These are phyloP conservation scores for Fusarium solani-melongenae DNA, from an alignment of 2,329 filamentous ascomycete species.

Conservation along the genomic window DNA sequence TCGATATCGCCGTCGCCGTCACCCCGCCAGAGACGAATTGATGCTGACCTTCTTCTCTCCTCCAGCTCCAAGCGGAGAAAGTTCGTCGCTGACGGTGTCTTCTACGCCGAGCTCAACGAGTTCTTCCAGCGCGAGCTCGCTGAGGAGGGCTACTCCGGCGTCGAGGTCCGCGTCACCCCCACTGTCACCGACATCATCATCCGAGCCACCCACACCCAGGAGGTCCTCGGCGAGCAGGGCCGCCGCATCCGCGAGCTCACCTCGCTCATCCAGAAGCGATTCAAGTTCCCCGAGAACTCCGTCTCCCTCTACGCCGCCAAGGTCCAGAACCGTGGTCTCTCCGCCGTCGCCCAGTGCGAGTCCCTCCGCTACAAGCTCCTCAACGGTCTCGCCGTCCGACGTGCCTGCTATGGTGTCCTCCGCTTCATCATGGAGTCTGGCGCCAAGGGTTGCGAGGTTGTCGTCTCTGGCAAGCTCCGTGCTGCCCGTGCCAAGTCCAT, in stretches of 20 bases:
- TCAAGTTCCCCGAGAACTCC: conserved; percentile 99
- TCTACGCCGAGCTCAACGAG: conserved; percentile 99
- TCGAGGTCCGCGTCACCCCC: conserved; percentile 99
- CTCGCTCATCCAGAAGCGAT: conserved; percentile 99
- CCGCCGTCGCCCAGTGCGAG: conserved; percentile 99
- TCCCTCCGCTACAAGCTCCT: conserved; percentile 99
- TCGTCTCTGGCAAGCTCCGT: conserved; percentile 98
- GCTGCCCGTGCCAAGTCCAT: conserved; percentile 99
- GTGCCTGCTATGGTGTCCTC: conserved; percentile 99
- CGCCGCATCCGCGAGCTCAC: conserved; percentile 99
- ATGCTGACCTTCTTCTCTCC: conserved; percentile 32
- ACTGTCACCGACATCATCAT: conserved; percentile 99
- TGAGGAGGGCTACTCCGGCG: conserved; percentile 99
- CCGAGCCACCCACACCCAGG: conserved; percentile 99
- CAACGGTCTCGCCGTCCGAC: conserved; percentile 97
- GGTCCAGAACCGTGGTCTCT: conserved; percentile 99
- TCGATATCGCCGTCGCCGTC: neutral
- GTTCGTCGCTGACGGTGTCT: conserved; percentile 98
- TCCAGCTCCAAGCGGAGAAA: conserved; percentile 89
- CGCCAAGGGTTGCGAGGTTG: conserved; percentile 99
- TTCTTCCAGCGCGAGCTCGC: conserved; percentile 99
- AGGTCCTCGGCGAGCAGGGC: conserved; percentile 99
- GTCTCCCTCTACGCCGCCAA: conserved; percentile 99
- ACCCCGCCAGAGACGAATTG: conserved; percentile 28
- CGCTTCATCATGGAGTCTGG: conserved; percentile 99